Percentiles rank a stretch among this genome's conserved stretches.
Evolutionary conservation across 352 stramenopile species (phyloP).

Genomic region (Globisporangium nagaii): DNA sequence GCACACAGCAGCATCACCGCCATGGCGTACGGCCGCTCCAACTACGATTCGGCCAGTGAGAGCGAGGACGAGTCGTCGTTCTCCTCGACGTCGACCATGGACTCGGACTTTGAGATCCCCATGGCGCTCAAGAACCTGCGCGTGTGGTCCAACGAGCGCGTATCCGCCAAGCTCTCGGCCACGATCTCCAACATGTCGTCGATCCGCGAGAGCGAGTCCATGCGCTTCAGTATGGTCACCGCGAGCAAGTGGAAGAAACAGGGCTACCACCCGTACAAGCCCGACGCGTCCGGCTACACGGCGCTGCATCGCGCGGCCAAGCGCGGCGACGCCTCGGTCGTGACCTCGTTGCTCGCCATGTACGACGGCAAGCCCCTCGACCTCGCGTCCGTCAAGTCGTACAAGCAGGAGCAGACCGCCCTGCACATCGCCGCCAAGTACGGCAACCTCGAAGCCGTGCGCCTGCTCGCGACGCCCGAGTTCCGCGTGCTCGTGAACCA

Average conservation of each 20-base stretch:
- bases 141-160: constrained; percentile 57
- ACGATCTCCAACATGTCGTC: constrained; percentile 56
- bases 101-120: constrained; percentile 82
- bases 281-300: constrained; percentile 72
- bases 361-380: constrained; percentile 73
- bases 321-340: constrained; percentile 55
- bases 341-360: constrained; percentile 71
- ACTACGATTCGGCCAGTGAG: constrained; percentile 16
- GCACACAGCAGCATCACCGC: too few relatives aligned
- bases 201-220: constrained; percentile 70
- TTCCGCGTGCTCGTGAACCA: constrained; percentile 56
- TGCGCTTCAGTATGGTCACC: constrained; percentile 74
- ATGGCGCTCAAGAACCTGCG: constrained; percentile 58
- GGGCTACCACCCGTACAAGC: constrained; percentile 81
- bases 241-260: constrained; percentile 83
- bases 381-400: constrained; percentile 51
- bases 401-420: constrained; percentile 74
- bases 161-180: constrained; percentile 59
- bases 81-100: constrained; percentile 78
- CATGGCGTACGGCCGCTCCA: constrained; percentile 14
- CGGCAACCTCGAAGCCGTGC: constrained; percentile 53
- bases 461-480: constrained; percentile 46
- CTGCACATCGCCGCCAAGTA: constrained; percentile 82
- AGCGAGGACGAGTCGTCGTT: constrained; percentile 62
- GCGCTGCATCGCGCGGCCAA: constrained; percentile 74